phyloP scores from a whole-genome alignment of 1,284 basidiomycete species.

The Dichomitus squalens region DNA sequence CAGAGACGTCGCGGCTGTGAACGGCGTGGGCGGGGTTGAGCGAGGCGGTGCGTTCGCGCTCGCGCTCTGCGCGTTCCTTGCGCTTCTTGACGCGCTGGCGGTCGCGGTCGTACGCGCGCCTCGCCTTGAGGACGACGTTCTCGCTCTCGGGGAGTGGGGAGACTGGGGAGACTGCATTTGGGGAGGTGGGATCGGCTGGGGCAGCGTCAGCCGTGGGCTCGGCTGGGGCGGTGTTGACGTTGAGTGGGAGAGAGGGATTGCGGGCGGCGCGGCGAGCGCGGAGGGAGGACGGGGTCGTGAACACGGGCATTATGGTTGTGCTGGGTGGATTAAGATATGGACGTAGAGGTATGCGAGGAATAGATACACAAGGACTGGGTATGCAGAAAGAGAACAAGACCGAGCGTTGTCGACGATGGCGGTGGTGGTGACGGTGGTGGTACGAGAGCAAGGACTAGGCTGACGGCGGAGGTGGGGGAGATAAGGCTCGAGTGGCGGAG shows the following conservation, averaged over 20 bases:
- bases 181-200: not conserved
- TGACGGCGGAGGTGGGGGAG: constrained; percentile 7
- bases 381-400: not conserved
- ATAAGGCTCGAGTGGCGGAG: constrained; percentile 12
- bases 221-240: not conserved
- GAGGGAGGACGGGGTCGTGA: constrained; percentile 17
- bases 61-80: constrained; percentile 39
- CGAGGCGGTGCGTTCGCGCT: constrained; percentile 23
- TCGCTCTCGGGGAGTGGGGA: constrained; percentile 14
- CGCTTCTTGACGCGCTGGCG: constrained; percentile 49
- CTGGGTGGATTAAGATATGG: not conserved
- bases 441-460: constrained; percentile 9
- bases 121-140: constrained; percentile 39
- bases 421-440: constrained; percentile 14
- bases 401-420: constrained; percentile 6
- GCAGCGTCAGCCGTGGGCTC: not conserved
- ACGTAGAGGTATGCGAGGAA: not conserved
- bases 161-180: not conserved
- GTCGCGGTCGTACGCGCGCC: constrained; percentile 49
- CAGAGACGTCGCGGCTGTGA: constrained; percentile 8
- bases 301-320: constrained; percentile 21
- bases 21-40: not conserved
- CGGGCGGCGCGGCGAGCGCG: constrained; percentile 20
- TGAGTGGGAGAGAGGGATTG: constrained; percentile 5
- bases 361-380: not conserved